phyloP scores from a whole-genome alignment of 75 land plant genomes.

The Sequoiadendron giganteum region DNA sequence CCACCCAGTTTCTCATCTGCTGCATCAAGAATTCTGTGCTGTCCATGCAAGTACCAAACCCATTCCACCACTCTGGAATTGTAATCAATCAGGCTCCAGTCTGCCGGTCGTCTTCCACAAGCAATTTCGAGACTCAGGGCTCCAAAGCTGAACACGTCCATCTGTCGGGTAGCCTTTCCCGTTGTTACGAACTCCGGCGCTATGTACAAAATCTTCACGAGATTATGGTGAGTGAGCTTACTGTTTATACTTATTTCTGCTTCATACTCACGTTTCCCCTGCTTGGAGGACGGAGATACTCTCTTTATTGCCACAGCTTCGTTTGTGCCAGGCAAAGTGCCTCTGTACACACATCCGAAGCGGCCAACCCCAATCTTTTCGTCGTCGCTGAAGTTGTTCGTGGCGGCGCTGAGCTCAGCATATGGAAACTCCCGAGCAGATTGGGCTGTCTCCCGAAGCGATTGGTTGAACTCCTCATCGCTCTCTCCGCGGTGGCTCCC shows the following conservation, averaged over 20 bases:
- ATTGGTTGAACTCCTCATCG: background rate
- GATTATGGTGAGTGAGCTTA: slow-evolving; percentile 34
- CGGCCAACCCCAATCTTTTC: slow-evolving; percentile 41
- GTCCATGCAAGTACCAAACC: no score
- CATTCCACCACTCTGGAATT: no score
- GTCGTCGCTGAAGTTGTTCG: slow-evolving; percentile 27
- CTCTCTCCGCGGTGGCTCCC: no score
- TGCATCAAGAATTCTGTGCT: no score
- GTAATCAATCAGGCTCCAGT: no score
- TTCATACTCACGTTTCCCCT: slow-evolving; percentile 37
- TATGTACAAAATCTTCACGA: slow-evolving; percentile 22
- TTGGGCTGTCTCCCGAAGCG: slow-evolving; percentile 1
- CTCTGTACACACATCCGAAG: slow-evolving; percentile 38
- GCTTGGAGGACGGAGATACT: slow-evolving; percentile 18
- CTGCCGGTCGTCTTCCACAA: no score
- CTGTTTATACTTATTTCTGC: slow-evolving; percentile 38
- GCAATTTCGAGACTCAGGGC: no score
- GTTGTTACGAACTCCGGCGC: no score
- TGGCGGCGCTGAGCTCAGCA: slow-evolving; percentile 28
- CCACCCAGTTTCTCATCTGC: no score
- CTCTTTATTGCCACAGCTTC: slow-evolving; percentile 35
- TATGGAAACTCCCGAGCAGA: slow-evolving; percentile 28
- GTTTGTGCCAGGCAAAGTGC: slow-evolving; percentile 16
- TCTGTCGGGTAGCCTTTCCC: no score
- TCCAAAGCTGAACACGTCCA: no score